These are phyloP conservation scores for Amaranthus cruentus DNA, from an alignment of 148 eudicot species.

Conservation along the genomic window DNA sequence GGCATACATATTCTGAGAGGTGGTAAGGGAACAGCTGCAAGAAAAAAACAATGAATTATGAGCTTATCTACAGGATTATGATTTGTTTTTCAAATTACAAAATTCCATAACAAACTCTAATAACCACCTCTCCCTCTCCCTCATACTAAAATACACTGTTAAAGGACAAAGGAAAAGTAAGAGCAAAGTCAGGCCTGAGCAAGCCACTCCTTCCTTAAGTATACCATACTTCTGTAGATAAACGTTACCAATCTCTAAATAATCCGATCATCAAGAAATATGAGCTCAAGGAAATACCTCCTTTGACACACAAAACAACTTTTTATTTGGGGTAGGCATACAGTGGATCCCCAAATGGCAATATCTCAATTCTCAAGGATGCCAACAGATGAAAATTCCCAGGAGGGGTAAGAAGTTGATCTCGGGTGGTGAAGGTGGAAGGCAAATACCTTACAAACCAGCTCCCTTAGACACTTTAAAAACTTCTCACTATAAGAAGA, in stretches of 20 bases:
- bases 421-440: no score
- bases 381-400: no score
- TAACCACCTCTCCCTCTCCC: neutral
- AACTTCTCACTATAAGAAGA: neutral
- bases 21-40: conserved; percentile 97
- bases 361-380: no score
- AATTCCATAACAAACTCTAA: conserved; percentile 8
- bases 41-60: conserved; percentile 20
- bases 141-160: neutral
- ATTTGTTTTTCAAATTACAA: neutral
- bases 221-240: neutral
- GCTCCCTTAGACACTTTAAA: no score
- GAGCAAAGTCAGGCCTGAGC: neutral
- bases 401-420: no score
- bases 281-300: neutral
- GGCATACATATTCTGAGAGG: conserved; percentile 92
- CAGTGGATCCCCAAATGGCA: no score
- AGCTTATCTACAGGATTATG: neutral
- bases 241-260: neutral
- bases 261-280: neutral
- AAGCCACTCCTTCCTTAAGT: neutral
- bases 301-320: neutral
- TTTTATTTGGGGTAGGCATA: no score
- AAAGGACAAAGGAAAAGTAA: neutral
- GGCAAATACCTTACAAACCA: neutral